phyloP scores from a whole-genome alignment of 2,329 filamentous ascomycete genomes.

The Mycosphaerella arachidis region DNA sequence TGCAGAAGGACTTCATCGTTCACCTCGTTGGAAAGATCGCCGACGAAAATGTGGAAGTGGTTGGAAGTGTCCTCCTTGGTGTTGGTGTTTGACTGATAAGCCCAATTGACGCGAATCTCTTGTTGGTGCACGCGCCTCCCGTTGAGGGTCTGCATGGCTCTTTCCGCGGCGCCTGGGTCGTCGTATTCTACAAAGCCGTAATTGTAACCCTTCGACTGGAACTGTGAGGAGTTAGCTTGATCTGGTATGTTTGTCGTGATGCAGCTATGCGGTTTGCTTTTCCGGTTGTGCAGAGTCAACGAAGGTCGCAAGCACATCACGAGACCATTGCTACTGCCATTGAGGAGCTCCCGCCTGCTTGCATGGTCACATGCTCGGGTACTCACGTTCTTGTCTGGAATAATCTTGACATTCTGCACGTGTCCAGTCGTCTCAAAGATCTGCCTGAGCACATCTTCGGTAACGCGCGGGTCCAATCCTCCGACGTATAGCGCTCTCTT shows the following conservation, averaged over 20 bases:
- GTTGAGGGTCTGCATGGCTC: slow-evolving; percentile 95
- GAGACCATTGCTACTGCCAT: neutral
- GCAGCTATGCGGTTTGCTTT: neutral
- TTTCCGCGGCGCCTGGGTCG: slow-evolving; percentile 90
- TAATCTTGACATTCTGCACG: slow-evolving; percentile 98
- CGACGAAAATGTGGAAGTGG: slow-evolving; percentile 98
- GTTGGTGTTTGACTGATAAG: slow-evolving; percentile 90
- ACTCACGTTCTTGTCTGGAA: slow-evolving; percentile 98
- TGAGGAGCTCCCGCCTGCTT: neutral
- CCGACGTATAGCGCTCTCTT: slow-evolving; percentile 96
- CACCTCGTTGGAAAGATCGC: slow-evolving; percentile 95
- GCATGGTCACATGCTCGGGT: slow-evolving; percentile 13
- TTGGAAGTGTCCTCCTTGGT: slow-evolving; percentile 97
- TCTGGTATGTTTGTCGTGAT: neutral
- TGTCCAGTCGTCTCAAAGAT: slow-evolving; percentile 95
- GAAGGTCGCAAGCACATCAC: neutral
- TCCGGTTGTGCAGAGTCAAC: neutral
- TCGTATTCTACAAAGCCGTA: slow-evolving; percentile 99
- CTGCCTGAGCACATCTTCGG: slow-evolving; percentile 59
- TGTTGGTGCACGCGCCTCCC: slow-evolving; percentile 90
- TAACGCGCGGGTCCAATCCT: slow-evolving; percentile 70
- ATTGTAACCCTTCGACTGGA: slow-evolving; percentile 91
- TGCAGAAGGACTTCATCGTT: slow-evolving; percentile 92
- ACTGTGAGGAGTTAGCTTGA: slow-evolving; percentile 29
- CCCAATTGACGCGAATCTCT: slow-evolving; percentile 99